These are phyloP conservation scores for Aspergillus kassunensis DNA, from an alignment of 495 filamentous ascomycete genomes.

Conservation along the genomic window DNA sequence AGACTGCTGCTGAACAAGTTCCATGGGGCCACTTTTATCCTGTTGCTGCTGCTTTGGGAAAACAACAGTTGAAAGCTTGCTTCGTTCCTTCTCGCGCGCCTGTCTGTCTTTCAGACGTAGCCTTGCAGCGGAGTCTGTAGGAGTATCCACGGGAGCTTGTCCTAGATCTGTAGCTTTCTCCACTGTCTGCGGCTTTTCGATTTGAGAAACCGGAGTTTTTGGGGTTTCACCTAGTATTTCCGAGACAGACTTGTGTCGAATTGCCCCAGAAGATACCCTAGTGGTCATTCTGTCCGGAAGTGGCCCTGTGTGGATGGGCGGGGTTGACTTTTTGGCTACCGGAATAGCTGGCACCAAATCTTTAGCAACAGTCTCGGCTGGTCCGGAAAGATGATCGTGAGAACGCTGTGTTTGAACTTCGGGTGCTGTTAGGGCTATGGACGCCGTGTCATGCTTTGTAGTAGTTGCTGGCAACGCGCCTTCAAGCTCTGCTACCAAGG, in stretches of 20 bases:
- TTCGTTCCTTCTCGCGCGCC: conserved; percentile 58
- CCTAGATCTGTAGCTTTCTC: conserved; percentile 25
- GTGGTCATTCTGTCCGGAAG: conserved; percentile 57
- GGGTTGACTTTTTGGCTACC: conserved; percentile 18
- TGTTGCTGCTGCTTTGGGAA: conserved; percentile 56
- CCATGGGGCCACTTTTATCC: conserved; percentile 36
- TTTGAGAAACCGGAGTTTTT: conserved; percentile 33
- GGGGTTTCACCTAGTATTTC: conserved; percentile 66
- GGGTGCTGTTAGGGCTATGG: conserved; percentile 8
- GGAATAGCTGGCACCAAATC: conserved; percentile 12
- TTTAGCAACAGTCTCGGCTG: conserved; percentile 13
- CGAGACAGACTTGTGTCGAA: conserved; percentile 68
- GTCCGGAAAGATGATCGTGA: conserved; percentile 6
- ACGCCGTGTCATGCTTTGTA: conserved; percentile 11
- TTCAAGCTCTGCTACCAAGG: conserved; percentile 11
- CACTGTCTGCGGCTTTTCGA: conserved; percentile 26
- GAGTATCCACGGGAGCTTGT: conserved; percentile 26
- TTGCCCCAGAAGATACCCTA: conserved; percentile 60
- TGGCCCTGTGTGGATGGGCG: conserved; percentile 23
- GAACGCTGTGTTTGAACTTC: conserved; percentile 17
- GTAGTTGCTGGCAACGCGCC: conserved; percentile 12
- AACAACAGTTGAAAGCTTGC: conserved; percentile 71
- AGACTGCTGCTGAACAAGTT: conserved; percentile 39
- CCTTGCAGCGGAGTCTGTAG: conserved; percentile 43
- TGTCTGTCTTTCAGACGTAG: conserved; percentile 53